phyloP scores from a whole-genome alignment of 768 basidiomycete genomes.

The Tricholoma sp. region DNA sequence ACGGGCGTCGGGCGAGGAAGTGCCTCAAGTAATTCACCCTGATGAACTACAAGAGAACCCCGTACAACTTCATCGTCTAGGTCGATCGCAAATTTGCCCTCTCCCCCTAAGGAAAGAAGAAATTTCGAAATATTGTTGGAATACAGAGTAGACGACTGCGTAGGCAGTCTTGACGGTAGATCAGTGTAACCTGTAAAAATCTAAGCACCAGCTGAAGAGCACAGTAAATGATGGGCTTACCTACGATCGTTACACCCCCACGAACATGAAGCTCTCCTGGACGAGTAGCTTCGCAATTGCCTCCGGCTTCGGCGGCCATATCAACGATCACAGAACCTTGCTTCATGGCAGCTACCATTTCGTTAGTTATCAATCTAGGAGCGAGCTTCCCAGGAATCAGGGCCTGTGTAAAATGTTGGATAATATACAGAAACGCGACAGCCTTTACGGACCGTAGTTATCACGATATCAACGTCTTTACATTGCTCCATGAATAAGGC shows the following conservation, averaged over 20 bases:
- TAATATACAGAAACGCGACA: neutral
- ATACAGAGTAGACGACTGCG: slow-evolving; percentile 84
- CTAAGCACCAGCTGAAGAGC: neutral
- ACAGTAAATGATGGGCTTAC: slow-evolving; percentile 30
- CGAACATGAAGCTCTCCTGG: slow-evolving; percentile 69
- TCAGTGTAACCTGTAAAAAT: slow-evolving; percentile 65
- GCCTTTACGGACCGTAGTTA: slow-evolving; percentile 59
- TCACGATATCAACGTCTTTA: slow-evolving; percentile 84
- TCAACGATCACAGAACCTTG: slow-evolving; percentile 89
- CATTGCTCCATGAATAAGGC: slow-evolving; percentile 82
- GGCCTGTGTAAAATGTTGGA: slow-evolving; percentile 38
- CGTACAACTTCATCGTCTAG: slow-evolving; percentile 81
- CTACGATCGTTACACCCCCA: slow-evolving; percentile 79
- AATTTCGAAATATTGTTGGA: slow-evolving; percentile 93
- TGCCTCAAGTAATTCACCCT: slow-evolving; percentile 61
- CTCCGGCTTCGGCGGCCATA: slow-evolving; percentile 83
- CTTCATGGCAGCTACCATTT: slow-evolving; percentile 90
- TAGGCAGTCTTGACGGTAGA: slow-evolving; percentile 82
- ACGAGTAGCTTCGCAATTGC: slow-evolving; percentile 78
- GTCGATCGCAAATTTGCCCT: slow-evolving; percentile 59
- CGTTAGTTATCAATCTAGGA: slow-evolving; percentile 76
- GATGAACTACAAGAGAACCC: slow-evolving; percentile 70
- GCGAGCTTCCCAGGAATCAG: slow-evolving; percentile 85
- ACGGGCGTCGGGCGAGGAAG: slow-evolving; percentile 64
- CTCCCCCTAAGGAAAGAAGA: slow-evolving; percentile 69